Evolutionary conservation across 2,329 filamentous ascomycete species (phyloP).

Genomic region (Acrocalymma vagum): DNA sequence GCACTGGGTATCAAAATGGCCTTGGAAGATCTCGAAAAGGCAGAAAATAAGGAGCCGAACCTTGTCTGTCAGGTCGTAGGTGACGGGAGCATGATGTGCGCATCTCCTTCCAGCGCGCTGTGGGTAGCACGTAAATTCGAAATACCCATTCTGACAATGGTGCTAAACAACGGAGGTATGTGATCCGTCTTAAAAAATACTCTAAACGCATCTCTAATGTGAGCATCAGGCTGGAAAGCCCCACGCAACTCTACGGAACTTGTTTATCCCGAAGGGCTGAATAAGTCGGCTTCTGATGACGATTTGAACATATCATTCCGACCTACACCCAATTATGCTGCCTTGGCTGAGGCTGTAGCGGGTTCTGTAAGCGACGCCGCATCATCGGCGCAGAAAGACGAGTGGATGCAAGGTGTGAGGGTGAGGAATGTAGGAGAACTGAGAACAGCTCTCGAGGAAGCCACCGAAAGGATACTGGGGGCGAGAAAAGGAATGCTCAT

Average conservation of each 20-base stretch:
- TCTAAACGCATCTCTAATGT: slow-evolving; percentile 2
- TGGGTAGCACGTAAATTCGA: slow-evolving; percentile 65
- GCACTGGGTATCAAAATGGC: slow-evolving; percentile 60
- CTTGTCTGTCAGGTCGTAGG: slow-evolving; percentile 64
- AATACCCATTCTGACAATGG: slow-evolving; percentile 64
- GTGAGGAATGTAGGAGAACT: slow-evolving; percentile 4
- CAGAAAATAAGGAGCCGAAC: slow-evolving; percentile 50
- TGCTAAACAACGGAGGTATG: slow-evolving; percentile 66
- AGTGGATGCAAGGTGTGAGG: slow-evolving; percentile 13
- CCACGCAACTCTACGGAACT: slow-evolving; percentile 65
- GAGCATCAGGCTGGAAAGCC: slow-evolving; percentile 64
- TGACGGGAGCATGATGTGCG: slow-evolving; percentile 66
- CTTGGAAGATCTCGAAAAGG: slow-evolving; percentile 45
- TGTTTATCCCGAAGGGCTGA: slow-evolving; percentile 66
- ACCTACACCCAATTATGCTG: slow-evolving; percentile 66
- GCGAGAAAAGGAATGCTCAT: slow-evolving; percentile 8
- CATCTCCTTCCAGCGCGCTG: slow-evolving; percentile 63
- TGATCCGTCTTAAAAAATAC: not conserved
- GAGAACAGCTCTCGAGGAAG: slow-evolving; percentile 1
- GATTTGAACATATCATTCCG: slow-evolving; percentile 70
- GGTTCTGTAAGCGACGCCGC: slow-evolving; percentile 31
- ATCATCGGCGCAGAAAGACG: not conserved
- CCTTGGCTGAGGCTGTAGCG: slow-evolving; percentile 68
- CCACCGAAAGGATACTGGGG: not conserved
- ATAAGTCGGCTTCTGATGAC: slow-evolving; percentile 65